Evolutionary conservation across 2,329 filamentous ascomycete species (phyloP), one percentile per base, ranked within the genome.

Genomic region (Penicillium sp.): DNA sequence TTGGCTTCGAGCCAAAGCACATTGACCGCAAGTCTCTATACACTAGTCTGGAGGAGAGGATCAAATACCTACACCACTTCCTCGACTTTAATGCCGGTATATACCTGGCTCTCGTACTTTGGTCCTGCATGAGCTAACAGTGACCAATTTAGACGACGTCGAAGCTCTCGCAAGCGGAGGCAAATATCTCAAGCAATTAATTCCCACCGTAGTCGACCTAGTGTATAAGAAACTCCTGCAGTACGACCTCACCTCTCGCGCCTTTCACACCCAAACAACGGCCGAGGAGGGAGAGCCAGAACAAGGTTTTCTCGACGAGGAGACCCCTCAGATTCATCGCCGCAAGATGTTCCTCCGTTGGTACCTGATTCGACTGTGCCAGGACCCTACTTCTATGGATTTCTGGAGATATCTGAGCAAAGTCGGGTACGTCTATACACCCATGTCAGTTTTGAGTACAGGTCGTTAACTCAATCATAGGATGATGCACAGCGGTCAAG

Each of bases 361-460:
- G 43, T 91, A 90, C 56, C 73, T 91, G 26, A 81, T 77, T 49
- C 86, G 84, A 65, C 71, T 91, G 29, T 89, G 86, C 66, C 84
- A 82, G 4, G 86, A 90, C 60, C 85, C 85, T 0, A 82, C 80
- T 41, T 81, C 80, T 54, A 82, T 87, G 76, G 82, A 87, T 51
- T 89, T 89, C 65, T 91, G 87, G 86, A 80, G 86, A 60, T 91
- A 91, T 62, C 72, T 91, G 36, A 85, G 90, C 70, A 90, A 90
- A 67, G 87, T 91, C 28, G 87, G 86, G 77, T 82, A 65, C 64
- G 80, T 72, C 20, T 24, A 27, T 18, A 4, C 29, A 11, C 26
- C 11, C 24, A 23, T 14, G 9, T 47, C 46, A 40, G 11, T 43
- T 3, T 32, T 14, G 16, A 3, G 6, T 13, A 13, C 27, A 16